Percentiles rank a stretch among this genome's conserved stretches.
These are phyloP conservation scores for Yamadazyma philogaea DNA, from an alignment of 805 yeast genomes.

Conservation along the genomic window DNA sequence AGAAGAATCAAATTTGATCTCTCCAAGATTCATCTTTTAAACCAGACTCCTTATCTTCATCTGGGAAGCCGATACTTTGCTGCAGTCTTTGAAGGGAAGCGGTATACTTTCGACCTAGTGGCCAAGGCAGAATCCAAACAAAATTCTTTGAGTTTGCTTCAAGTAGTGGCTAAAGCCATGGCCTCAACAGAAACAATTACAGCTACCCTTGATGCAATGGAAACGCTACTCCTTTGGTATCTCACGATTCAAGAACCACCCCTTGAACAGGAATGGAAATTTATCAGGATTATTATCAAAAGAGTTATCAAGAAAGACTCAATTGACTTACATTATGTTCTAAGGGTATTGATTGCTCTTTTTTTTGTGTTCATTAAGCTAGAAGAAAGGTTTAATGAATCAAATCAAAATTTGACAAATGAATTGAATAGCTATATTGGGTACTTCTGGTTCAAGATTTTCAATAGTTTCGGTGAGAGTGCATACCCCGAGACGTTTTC, in stretches of 20 bases:
- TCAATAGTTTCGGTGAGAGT: slow-evolving; percentile 3
- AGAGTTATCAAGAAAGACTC: slow-evolving; percentile 2
- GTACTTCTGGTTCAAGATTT: slow-evolving; percentile 8
- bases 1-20: slow-evolving; percentile 4
- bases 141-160: slow-evolving; percentile 17
- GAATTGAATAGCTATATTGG: slow-evolving; percentile 9
- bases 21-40: slow-evolving; percentile 6
- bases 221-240: slow-evolving; percentile 28
- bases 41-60: slow-evolving; percentile 2
- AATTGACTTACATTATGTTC: not conserved
- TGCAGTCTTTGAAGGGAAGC: slow-evolving; percentile 17
- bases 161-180: slow-evolving; percentile 18
- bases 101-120: slow-evolving; percentile 24
- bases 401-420: not conserved
- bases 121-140: slow-evolving; percentile 19
- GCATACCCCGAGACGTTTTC: not conserved
- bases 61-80: not conserved
- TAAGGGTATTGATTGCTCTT: not conserved
- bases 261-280: slow-evolving; percentile 10
- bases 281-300: slow-evolving; percentile 6
- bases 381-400: not conserved
- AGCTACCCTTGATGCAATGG: slow-evolving; percentile 19
- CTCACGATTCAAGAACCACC: slow-evolving; percentile 30
- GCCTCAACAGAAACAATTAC: not conserved
- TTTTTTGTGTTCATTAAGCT: slow-evolving; percentile 4